Evolutionary conservation across 192 early-diverging fungal species (phyloP).

Genomic region (Dispira simplex): DNA sequence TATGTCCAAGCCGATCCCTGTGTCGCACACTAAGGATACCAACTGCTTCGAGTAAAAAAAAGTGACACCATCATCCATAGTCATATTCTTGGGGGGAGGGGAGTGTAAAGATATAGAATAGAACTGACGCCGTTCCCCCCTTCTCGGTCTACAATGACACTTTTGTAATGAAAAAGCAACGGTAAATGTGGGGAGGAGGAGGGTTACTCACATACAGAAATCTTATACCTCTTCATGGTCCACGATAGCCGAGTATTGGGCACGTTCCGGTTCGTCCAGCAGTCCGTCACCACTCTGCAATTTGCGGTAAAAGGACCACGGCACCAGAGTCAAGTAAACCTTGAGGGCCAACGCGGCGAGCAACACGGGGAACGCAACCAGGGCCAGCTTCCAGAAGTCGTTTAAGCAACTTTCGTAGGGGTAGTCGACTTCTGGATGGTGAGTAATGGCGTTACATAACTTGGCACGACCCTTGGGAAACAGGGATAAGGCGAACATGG

Average conservation of each 20-base stretch:
- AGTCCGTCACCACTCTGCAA: neutral
- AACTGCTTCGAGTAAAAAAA: too few species aligned
- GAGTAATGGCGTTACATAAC: neutral
- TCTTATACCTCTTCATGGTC: neutral
- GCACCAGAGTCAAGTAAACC: slow-evolving; percentile 6
- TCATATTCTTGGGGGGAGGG: too few species aligned
- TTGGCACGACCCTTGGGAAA: slow-evolving; percentile 9
- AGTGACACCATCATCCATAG: too few species aligned
- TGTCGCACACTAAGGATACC: too few species aligned
- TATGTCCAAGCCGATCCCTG: too few species aligned
- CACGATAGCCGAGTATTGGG: neutral
- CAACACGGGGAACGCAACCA: slow-evolving; percentile 6
- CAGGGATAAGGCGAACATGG: neutral
- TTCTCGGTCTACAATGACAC: too few species aligned
- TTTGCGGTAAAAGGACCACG: slow-evolving; percentile 10
- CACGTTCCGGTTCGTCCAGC: neutral
- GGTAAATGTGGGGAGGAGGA: too few species aligned
- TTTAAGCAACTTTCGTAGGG: slow-evolving; percentile 1
- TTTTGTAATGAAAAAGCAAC: too few species aligned
- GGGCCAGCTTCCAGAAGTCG: slow-evolving; percentile 8
- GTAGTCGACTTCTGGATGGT: neutral
- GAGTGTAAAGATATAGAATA: too few species aligned
- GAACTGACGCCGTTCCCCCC: too few species aligned
- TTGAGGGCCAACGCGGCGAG: neutral
- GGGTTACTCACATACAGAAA: too few species aligned